A percentile compares a stretch with the other conserved stretches of the same genome.
These are phyloP conservation scores for Spergularia azorica DNA, from an alignment of 179 eudicot species.

Conservation along the genomic window DNA sequence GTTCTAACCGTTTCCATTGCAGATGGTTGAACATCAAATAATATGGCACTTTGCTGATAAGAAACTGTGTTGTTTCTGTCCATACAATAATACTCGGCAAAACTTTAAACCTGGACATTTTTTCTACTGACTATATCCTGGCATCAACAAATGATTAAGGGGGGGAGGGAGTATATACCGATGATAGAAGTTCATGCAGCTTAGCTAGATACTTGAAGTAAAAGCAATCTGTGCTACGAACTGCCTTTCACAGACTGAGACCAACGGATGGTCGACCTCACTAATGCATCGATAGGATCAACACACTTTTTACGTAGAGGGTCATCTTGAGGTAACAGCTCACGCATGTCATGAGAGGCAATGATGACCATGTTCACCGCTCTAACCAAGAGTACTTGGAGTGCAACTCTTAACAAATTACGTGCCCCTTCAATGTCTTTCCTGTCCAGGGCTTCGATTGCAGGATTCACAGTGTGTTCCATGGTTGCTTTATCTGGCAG, in stretches of 20 bases:
- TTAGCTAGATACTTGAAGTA: constrained; percentile 1
- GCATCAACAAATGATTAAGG: constrained; percentile 25
- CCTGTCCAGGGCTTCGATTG: constrained; percentile 54
- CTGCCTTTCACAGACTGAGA: constrained; percentile 31
- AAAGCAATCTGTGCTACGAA: constrained; percentile 2
- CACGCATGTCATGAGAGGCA: constrained; percentile 56
- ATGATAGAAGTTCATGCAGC: constrained; percentile 2
- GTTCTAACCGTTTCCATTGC: background rate
- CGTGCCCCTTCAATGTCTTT: constrained; percentile 57
- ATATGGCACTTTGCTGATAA: constrained; percentile 18
- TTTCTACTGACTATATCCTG: constrained; percentile 9
- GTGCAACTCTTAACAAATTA: constrained; percentile 52
- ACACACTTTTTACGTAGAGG: constrained; percentile 64
- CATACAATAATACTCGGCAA: constrained; percentile 5
- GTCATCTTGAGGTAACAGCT: constrained; percentile 55
- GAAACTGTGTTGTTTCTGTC: background rate
- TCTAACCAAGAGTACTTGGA: constrained; percentile 60
- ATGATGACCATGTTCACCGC: constrained; percentile 57
- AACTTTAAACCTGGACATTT: background rate
- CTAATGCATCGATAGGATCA: constrained; percentile 62
- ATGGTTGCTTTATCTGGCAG: constrained; percentile 68
- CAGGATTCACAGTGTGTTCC: constrained; percentile 59
- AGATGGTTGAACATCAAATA: constrained; percentile 11
- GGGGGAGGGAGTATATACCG: background rate
- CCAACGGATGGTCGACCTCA: constrained; percentile 45